Base-by-base conservation (phyloP, 352 stramenopile species). In the Phytophthora crassamura region DNA sequence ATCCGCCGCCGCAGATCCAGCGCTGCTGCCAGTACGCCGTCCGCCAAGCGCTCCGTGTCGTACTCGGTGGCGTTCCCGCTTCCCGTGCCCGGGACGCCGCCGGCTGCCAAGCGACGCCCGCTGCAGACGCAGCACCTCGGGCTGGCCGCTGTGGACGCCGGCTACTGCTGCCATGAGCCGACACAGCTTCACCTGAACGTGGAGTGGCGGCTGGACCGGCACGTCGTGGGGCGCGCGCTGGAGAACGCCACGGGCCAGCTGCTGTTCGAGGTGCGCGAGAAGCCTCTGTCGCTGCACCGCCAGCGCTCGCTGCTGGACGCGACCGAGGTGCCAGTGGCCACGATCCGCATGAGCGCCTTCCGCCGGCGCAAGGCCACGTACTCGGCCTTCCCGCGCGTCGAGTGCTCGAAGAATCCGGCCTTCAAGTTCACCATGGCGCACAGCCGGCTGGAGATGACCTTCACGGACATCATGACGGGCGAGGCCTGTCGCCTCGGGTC, bases 391-490 rank as follows among this genome's bases (percentile, higher is more conserved):
- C 36, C 45, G 11, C 63, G 67, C 11, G 54, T 36, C 0, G 58
- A 76, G 11, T 46, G 22, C n/a, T 61, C 40, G 36, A 71, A 70
- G 41, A 78, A 67, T 46, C 54, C 66, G n/a, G 38, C 56, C 52
- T 64, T 73, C 38, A 73, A 75, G 42, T 80, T 80, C 42, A 40
- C 46, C 1, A 60, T 77, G 49, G 11, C 33, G 30, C 39, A 22
- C 20, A 65, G 64, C 9, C 64, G 63, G 22, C 46, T 80, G 16
- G 64, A 80, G 20, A 68, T 77, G 68, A 36, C 45, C 9, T 80
- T 80, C 56, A 58, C 58, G 2, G 69, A 77, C 53, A 63, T 79
- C 41, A 79, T 79, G 67, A 79, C 72, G 41, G 56, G 59, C 38
- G 53, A 70, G 18, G 50, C 46, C 22, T 80, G 72, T 35, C 64